Conservation (phyloP, 257 asterid species). For the Salvia splendens region DNA sequence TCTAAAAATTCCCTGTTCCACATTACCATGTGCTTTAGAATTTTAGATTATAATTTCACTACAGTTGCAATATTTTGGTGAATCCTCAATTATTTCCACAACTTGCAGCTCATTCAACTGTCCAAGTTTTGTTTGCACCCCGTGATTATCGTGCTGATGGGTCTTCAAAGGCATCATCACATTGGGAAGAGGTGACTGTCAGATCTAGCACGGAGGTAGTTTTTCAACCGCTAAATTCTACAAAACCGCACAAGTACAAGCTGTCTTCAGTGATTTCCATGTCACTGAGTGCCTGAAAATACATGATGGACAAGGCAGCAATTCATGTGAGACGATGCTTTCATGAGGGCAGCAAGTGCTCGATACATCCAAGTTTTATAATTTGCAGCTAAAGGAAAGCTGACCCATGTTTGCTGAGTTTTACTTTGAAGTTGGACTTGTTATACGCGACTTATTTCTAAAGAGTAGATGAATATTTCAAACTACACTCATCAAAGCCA, state of each 20-base stretch:
- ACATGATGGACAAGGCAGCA: constrained; percentile 7
- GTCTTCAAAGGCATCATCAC: constrained; percentile 48
- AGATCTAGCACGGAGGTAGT: constrained; percentile 74
- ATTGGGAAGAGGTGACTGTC: constrained; percentile 71
- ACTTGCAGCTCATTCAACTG: constrained; percentile 68
- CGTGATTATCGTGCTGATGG: constrained; percentile 76
- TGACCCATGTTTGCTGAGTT: not conserved
- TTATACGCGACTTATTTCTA: not conserved
- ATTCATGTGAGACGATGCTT: constrained; percentile 4
- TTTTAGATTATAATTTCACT: constrained; percentile 6
- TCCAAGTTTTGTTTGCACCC: constrained; percentile 64
- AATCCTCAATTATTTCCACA: constrained; percentile 21
- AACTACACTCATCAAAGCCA: too few relatives aligned
- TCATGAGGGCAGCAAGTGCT: constrained; percentile 17
- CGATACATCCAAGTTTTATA: constrained; percentile 5
- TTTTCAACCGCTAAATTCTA: constrained; percentile 67
- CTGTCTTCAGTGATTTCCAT: constrained; percentile 69
- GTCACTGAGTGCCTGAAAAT: constrained; percentile 75
- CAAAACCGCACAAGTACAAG: constrained; percentile 69
- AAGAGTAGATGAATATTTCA: too few relatives aligned
- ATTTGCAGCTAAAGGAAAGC: constrained; percentile 8
- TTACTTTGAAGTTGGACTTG: constrained; percentile 1
- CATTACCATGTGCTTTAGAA: constrained; percentile 9
- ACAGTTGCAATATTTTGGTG: constrained; percentile 19
- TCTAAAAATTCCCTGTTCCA: constrained; percentile 17